phyloP scores from a whole-genome alignment of 1,284 basidiomycete species.

The Irpex sp. region DNA sequence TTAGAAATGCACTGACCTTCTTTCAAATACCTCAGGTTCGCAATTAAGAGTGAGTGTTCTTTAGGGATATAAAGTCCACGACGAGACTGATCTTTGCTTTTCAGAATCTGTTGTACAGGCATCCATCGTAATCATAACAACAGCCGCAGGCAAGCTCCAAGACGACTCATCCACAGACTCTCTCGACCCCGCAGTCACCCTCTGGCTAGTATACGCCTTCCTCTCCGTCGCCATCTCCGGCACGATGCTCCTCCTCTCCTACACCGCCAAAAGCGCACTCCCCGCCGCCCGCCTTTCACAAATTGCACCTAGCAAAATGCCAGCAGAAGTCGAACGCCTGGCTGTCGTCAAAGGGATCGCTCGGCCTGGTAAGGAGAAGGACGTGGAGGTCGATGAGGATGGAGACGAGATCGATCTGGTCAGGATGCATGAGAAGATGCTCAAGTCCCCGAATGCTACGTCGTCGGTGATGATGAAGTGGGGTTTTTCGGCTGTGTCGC shows the following conservation, averaged over 20 bases:
- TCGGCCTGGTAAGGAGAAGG: constrained; percentile 13
- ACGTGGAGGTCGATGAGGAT: constrained; percentile 17
- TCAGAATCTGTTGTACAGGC: constrained; percentile 40
- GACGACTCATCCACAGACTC: constrained; percentile 35
- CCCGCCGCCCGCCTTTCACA: constrained; percentile 40
- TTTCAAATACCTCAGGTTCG: constrained; percentile 27
- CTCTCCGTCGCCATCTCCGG: constrained; percentile 35
- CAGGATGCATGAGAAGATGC: constrained; percentile 26
- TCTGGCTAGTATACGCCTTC: constrained; percentile 42
- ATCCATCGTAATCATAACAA: constrained; percentile 43
- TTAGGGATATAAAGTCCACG: not conserved
- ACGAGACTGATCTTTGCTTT: not conserved
- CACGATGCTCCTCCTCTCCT: constrained; percentile 32
- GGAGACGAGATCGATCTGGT: constrained; percentile 16
- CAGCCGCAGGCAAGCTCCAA: constrained; percentile 39
- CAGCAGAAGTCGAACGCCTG: constrained; percentile 31
- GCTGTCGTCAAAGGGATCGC: constrained; percentile 21
- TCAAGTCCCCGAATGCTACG: constrained; percentile 29
- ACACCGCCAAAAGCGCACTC: constrained; percentile 27
- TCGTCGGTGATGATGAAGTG: constrained; percentile 19
- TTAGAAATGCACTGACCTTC: not conserved
- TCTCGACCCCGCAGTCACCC: constrained; percentile 37
- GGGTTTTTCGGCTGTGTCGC: constrained; percentile 25
- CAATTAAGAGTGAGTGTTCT: constrained; percentile 35
- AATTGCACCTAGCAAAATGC: constrained; percentile 30